Evolutionary conservation across 768 basidiomycete species (phyloP), one percentile per base, ranked within the genome.

Genomic region (Inosperma sp.): DNA sequence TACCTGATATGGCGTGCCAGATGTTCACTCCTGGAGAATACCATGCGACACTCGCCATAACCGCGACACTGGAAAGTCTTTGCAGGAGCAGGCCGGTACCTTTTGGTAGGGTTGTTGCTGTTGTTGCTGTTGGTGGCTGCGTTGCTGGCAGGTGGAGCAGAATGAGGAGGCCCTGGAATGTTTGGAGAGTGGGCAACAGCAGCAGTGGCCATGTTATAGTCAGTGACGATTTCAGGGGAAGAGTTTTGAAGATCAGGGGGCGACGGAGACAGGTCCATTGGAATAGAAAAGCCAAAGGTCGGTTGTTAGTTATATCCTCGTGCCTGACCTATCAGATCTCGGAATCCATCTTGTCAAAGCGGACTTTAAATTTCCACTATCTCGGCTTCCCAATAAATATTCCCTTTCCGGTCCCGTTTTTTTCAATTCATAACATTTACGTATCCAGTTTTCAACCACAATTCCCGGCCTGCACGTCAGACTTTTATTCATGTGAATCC

Each of bases 21-120:
- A 72, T 98, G 95, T 70, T 98, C 95, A 66, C 88, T 89, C 68
- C 95, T 77, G 53, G 86, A 88, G 68, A 98, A 98, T 54, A 94
- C 91, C 93, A 96, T 97, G 52, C 87, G 79, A 73, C 95, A 98
- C 43, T 93, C 91, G 59, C 92, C 93, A 65, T 87, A 97, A 10
- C 94, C 94, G 44, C 84, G 81, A 71, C 95, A 98, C 62, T 93
- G 88, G 68, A 96, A 98, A 25, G 92, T 93, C 74, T 95, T 96
- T 49, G 89, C 86, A 5, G 89, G 88, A 0, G 88, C 84, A 4
- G 88, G 85, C 13, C 90, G 79, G 63, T 88, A 89, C 39, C 89
- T 79, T 62, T 84, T 88, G 52, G 57, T 65, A 21, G 69, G 60
- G 23, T 64, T 64, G 5, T 58, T 40, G 50, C 51, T 52, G 46